Conservation (phyloP, 441 rosid species). For the Geranium incanum region DNA sequence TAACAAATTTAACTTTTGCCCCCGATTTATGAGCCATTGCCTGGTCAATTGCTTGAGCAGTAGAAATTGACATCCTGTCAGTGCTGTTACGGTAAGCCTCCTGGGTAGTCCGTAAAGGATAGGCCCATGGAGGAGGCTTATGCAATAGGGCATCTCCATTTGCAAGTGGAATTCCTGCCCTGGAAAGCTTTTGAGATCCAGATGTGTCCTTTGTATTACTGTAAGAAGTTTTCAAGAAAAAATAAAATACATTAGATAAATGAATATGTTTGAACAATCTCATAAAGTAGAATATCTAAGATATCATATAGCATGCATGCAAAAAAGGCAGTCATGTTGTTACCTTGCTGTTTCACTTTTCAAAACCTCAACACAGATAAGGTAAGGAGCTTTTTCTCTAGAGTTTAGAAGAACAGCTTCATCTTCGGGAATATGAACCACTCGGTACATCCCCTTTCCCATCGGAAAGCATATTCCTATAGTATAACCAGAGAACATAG, state of each 20-base stretch:
- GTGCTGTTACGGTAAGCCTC: constrained; percentile 93
- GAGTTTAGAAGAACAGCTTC: constrained; percentile 96
- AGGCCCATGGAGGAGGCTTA: constrained; percentile 99
- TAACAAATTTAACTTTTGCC: constrained; percentile 63
- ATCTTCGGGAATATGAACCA: constrained; percentile 94
- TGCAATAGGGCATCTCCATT: constrained; percentile 93
- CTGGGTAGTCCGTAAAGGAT: constrained; percentile 94
- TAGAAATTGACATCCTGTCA: constrained; percentile 88
- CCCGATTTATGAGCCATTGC: constrained; percentile 87
- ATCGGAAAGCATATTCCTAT: constrained; percentile 95
- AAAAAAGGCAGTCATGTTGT: constrained; percentile 9
- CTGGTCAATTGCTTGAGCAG: constrained; percentile 97
- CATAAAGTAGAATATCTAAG: not conserved
- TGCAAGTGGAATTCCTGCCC: constrained; percentile 96
- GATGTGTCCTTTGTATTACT: constrained; percentile 66
- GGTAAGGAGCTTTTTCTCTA: constrained; percentile 96
- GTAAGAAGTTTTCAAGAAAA: constrained; percentile 24
- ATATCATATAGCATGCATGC: not conserved
- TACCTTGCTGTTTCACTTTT: constrained; percentile 81
- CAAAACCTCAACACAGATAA: constrained; percentile 84
- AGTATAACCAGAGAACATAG: constrained; percentile 22
- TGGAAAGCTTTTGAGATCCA: constrained; percentile 76
- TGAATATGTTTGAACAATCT: not conserved
- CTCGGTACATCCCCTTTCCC: constrained; percentile 94
- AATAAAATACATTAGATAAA: constrained; percentile 15